phyloP scores from a whole-genome alignment of 306 rosid species.

The Trichosanthes cucumerina region DNA sequence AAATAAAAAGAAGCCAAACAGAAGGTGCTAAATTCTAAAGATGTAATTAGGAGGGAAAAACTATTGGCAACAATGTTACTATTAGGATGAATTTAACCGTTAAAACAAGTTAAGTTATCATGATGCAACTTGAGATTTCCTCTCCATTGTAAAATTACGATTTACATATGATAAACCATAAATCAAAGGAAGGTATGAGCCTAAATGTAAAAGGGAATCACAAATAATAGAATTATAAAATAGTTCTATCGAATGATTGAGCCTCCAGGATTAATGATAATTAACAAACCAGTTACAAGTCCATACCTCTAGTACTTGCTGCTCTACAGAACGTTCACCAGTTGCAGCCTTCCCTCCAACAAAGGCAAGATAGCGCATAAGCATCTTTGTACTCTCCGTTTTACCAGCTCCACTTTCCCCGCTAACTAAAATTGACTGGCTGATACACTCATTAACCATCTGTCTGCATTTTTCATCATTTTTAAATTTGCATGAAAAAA shows the following conservation, averaged over 20 bases:
- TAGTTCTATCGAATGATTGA: not conserved
- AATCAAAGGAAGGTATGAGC: not conserved
- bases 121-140: slow-evolving; percentile 7
- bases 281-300: not conserved
- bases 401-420: slow-evolving; percentile 99
- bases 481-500: not conserved
- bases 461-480: slow-evolving; percentile 33
- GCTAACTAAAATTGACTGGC: slow-evolving; percentile 93
- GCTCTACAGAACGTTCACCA: slow-evolving; percentile 86
- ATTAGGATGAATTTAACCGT: not conserved
- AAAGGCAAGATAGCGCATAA: slow-evolving; percentile 86
- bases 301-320: slow-evolving; percentile 83
- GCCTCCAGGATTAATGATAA: not conserved
- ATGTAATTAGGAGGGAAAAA: not conserved
- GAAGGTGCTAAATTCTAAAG: slow-evolving; percentile 10
- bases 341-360: slow-evolving; percentile 76
- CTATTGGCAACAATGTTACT: not conserved
- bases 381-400: slow-evolving; percentile 96
- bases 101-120: not conserved
- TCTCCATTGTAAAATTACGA: not conserved
- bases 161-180: not conserved
- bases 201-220: not conserved
- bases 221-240: not conserved
- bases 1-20: slow-evolving; percentile 2
- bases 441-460: slow-evolving; percentile 67